These are phyloP conservation scores for Trichocomaceae sp. DNA, from an alignment of 2,329 filamentous ascomycete species.

Conservation along the genomic window DNA sequence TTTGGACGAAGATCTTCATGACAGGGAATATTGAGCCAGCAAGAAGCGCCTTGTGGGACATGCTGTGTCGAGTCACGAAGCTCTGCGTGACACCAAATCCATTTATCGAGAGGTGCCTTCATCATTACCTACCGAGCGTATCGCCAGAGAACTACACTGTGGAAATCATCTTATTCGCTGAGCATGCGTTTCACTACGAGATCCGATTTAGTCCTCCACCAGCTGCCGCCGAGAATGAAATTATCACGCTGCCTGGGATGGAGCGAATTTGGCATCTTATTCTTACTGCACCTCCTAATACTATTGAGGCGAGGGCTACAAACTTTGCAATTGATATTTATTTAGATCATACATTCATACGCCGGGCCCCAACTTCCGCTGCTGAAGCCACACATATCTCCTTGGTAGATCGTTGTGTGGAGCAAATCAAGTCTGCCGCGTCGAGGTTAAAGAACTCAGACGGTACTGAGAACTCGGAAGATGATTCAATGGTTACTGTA, in stretches of 20 bases:
- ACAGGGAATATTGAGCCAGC: conserved; percentile 53
- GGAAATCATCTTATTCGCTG: conserved; percentile 38
- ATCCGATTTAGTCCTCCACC: conserved; percentile 53
- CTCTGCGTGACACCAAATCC: conserved; percentile 26
- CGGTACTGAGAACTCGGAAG: conserved; percentile 42
- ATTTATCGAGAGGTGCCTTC: conserved; percentile 41
- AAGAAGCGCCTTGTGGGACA: conserved; percentile 62
- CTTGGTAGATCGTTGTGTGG: conserved; percentile 66
- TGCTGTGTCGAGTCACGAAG: conserved; percentile 46
- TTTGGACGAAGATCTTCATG: conserved; percentile 72
- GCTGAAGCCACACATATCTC: conserved; percentile 58
- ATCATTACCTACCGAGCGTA: conserved; percentile 36
- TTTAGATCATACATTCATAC: conserved; percentile 46
- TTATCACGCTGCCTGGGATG: conserved; percentile 43
- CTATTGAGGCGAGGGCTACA: conserved; percentile 63
- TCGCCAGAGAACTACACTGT: conserved; percentile 32
- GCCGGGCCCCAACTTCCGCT: conserved; percentile 38
- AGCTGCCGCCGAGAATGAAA: conserved; percentile 34
- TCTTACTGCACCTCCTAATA: conserved; percentile 58
- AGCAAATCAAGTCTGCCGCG: conserved; percentile 61
- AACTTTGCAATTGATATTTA: conserved; percentile 68
- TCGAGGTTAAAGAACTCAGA: conserved; percentile 47
- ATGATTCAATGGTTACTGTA: conserved; percentile 50
- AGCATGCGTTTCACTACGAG: conserved; percentile 39
- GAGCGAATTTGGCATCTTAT: conserved; percentile 82